These are phyloP conservation scores for Gracilaria caudata DNA, from an alignment of 23 red algal species.

Conservation along the genomic window DNA sequence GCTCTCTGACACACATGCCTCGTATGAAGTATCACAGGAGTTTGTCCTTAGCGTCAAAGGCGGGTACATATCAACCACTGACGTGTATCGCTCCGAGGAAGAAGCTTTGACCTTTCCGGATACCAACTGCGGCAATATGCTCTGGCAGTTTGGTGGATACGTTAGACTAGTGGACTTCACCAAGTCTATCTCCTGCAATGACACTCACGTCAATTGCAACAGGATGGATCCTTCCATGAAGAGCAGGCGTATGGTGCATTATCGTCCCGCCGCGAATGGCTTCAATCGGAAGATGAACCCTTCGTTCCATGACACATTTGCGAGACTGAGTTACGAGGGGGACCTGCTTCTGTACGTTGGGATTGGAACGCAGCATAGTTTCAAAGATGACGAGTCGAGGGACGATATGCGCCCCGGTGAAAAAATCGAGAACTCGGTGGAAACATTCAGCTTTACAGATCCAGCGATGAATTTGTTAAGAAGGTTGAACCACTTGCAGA, in stretches of 20 bases:
- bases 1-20: not conserved
- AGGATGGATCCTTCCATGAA: not conserved
- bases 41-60: not conserved
- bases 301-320: not conserved
- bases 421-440: not conserved
- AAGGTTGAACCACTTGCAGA: not conserved
- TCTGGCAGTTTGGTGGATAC: constrained; percentile 23
- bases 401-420: not conserved
- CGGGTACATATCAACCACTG: not conserved
- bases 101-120: not conserved
- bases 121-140: constrained; percentile 15
- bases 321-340: not conserved
- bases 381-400: not conserved
- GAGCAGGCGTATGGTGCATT: constrained; percentile 3
- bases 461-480: not conserved
- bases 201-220: not conserved
- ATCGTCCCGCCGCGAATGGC: constrained; percentile 24
- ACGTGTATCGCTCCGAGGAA: not conserved
- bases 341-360: constrained; percentile 26
- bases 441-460: constrained; percentile 14
- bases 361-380: not conserved
- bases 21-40: too few relatives aligned
- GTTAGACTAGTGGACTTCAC: constrained; percentile 7
- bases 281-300: not conserved
- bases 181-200: not conserved